Percentiles rank a stretch among this genome's conserved stretches.
Conservation (phyloP, 495 filamentous ascomycete species). For the Xylaria bambusicola region DNA sequence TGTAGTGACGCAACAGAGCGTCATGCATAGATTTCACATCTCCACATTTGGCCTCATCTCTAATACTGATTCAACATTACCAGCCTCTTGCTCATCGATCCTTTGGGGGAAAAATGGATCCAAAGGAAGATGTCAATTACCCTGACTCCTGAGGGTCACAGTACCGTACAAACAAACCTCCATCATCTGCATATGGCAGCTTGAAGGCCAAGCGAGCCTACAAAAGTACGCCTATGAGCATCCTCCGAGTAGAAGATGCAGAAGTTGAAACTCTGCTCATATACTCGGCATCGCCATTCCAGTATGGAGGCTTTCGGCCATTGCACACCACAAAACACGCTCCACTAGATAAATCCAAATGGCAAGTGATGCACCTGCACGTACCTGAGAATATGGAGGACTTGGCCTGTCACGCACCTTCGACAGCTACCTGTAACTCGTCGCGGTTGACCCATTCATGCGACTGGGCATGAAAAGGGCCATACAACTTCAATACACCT, state of each 20-base stretch:
- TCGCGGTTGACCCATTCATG: conserved; percentile 5
- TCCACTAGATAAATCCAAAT: no score
- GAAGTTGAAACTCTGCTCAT: neutral
- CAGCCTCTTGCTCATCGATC: conserved; percentile 17
- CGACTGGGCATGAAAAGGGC: conserved; percentile 5
- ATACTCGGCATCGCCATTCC: neutral
- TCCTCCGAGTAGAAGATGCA: neutral
- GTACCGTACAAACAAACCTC: neutral
- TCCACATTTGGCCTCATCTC: conserved; percentile 17
- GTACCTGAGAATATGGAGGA: neutral
- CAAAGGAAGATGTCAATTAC: conserved; percentile 8
- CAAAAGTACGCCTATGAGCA: neutral
- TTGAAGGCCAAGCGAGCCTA: no score
- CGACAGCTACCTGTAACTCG: neutral
- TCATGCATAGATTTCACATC: conserved; percentile 15
- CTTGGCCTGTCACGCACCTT: conserved; percentile 11
- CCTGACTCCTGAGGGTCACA: conserved; percentile 6
- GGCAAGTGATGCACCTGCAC: neutral
- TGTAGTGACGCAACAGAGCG: conserved; percentile 23
- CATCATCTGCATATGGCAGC: no score
- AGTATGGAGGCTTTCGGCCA: neutral
- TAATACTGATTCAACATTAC: conserved; percentile 17
- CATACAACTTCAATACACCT: conserved; percentile 4
- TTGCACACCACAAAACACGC: neutral
- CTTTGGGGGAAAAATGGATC: conserved; percentile 16